Percentiles rank a stretch among this genome's conserved stretches.
Evolutionary conservation across 2,329 filamentous ascomycete genomes (phyloP).

Genomic region (Cryphonectria parasitica): DNA sequence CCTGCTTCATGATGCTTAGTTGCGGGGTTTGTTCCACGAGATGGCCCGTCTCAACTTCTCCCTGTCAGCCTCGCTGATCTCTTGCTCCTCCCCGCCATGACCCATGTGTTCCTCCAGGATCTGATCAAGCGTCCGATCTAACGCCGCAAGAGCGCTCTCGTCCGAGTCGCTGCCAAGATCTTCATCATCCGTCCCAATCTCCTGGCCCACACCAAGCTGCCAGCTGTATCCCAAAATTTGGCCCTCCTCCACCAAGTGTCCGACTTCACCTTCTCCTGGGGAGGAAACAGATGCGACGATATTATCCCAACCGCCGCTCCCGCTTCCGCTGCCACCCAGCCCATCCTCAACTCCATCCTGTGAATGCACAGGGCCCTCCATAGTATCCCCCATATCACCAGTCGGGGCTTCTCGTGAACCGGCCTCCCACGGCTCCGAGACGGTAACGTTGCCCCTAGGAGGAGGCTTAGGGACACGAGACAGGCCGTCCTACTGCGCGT

Average conservation of each 20-base stretch:
- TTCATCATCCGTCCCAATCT: not conserved
- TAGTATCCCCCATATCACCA: not conserved
- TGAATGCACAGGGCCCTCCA: not conserved
- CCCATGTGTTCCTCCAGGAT: not conserved
- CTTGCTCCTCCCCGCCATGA: not conserved
- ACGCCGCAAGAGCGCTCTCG: not conserved
- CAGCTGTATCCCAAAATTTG: no score
- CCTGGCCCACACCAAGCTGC: not conserved
- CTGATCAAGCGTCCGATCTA: not conserved
- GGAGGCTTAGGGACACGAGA: not conserved
- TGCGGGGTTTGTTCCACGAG: not conserved
- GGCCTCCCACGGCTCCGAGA: not conserved
- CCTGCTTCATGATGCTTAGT: not conserved
- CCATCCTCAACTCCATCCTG: not conserved
- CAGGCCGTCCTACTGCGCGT: constrained; percentile 21
- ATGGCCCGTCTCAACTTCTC: constrained; percentile 1
- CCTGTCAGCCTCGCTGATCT: not conserved
- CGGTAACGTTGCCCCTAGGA: not conserved
- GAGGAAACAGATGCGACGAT: not conserved
- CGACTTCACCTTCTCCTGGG: not conserved
- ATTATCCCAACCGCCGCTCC: not conserved
- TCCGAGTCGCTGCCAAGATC: not conserved
- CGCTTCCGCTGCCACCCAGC: not conserved
- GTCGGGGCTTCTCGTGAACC: not conserved
- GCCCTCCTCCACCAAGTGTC: not conserved